Base-by-base conservation (phyloP, 495 filamentous ascomycete species). In the Tetracladium marchalianum region DNA sequence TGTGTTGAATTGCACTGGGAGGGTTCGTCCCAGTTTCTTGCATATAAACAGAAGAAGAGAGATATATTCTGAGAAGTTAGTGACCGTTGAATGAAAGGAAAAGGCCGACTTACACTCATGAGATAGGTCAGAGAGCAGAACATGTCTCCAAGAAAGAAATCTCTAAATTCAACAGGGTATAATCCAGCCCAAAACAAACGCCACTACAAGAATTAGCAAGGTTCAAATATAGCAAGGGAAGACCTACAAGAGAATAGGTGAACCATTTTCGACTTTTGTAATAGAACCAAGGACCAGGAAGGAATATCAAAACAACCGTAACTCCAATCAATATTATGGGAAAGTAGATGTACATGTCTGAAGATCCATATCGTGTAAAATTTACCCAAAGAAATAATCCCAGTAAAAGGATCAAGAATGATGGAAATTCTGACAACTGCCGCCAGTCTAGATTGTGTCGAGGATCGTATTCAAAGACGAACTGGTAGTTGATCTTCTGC, bases 91-190 rank as follows among this genome's bases (percentile, higher is more conserved):
- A 31, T 31, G 34, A 33, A 0, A 19, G 19, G 39, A 11, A 24
- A n/a, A 17, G 43, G 4, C 13, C 1, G 5, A 78, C 87, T 70
- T 73, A 94, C 87, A 18, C 86, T 82, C 58, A 87, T 84, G 24
- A 81, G 72, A 63, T 98, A 97, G 7, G 88, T 92, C 43, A 89
- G 75, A 5, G 92, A 97, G 60, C 92, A 97, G 58, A 87, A 94
- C 74, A 97, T 96, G 59, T 98, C 92, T 12, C 92, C 92, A 0
- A 97, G 72, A 62, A 95, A 98, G 67, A 98, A 97, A 61, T 98
- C 92, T 47, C 88, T 78, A 58, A 97, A 98, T 60, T 96, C 92
- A 15, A 98, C 92, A 9, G 85, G 88, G 61, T 89, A 95, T 10
- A 92, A 55, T 11, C 92, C 92, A 13, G 92, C 84, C 16, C 87